A percentile compares a stretch with the other conserved stretches of the same genome.
These are phyloP conservation scores for Biscogniauxia mediterranea DNA, from an alignment of 2,329 filamentous ascomycete species.

Conservation along the genomic window DNA sequence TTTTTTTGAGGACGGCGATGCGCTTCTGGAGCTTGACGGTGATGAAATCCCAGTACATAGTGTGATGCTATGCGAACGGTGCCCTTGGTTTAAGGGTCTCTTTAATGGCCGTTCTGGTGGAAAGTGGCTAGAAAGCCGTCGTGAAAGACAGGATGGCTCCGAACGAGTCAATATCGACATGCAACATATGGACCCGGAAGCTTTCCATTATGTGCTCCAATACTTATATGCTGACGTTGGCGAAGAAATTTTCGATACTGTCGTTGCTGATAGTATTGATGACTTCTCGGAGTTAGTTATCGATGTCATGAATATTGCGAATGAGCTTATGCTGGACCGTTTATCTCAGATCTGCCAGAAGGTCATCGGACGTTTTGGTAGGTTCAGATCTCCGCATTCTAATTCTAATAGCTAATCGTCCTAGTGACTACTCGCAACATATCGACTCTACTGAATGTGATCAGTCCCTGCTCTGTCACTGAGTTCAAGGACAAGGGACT, in stretches of 20 bases:
- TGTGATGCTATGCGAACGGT: conserved; percentile 74
- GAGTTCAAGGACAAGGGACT: conserved; percentile 86
- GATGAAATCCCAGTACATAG: conserved; percentile 75
- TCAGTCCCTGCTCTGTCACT: conserved; percentile 77
- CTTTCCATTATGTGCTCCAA: conserved; percentile 76
- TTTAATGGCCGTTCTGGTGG: conserved; percentile 87
- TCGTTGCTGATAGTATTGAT: conserved; percentile 70
- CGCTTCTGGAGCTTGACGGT: conserved; percentile 74
- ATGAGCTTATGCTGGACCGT: conserved; percentile 93
- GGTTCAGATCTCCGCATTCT: conserved; percentile 6
- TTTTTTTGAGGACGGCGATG: conserved; percentile 79
- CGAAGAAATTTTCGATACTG: conserved; percentile 75
- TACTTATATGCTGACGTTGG: conserved; percentile 84
- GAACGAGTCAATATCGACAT: conserved; percentile 71
- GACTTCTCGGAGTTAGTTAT: conserved; percentile 86
- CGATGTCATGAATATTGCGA: conserved; percentile 84
- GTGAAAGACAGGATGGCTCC: conserved; percentile 43
- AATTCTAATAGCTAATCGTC: conserved; percentile 21
- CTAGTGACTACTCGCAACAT: conserved; percentile 79
- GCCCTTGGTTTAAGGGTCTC: conserved; percentile 87
- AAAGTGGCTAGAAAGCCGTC: conserved; percentile 74
- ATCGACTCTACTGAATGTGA: conserved; percentile 78
- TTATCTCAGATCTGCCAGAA: conserved; percentile 87
- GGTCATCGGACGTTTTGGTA: conserved; percentile 70
- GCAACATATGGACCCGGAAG: conserved; percentile 69